These are phyloP conservation scores for Ambrosiella cleistominuta DNA, from an alignment of 2,329 filamentous ascomycete genomes.

Conservation along the genomic window DNA sequence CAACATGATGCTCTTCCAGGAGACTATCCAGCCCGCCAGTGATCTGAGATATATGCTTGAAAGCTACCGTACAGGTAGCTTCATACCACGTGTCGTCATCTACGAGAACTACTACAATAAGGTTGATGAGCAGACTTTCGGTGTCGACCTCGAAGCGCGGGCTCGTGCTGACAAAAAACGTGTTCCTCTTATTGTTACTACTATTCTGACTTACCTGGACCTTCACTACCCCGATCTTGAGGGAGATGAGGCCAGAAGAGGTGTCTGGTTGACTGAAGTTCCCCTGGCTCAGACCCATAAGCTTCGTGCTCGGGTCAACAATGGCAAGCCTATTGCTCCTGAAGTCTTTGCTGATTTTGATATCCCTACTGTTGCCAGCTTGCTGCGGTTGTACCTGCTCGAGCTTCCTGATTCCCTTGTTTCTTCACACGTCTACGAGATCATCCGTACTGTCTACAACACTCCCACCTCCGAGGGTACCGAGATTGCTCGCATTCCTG, in stretches of 20 bases:
- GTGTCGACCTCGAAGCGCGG: slow-evolving; percentile 89
- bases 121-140: slow-evolving; percentile 93
- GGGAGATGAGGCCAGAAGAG: slow-evolving; percentile 79
- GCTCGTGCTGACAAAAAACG: slow-evolving; percentile 89
- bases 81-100: slow-evolving; percentile 72
- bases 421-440: slow-evolving; percentile 95
- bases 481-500: slow-evolving; percentile 65
- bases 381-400: slow-evolving; percentile 84
- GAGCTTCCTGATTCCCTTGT: slow-evolving; percentile 97
- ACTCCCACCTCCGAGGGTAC: slow-evolving; percentile 60
- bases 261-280: slow-evolving; percentile 88
- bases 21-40: slow-evolving; percentile 85
- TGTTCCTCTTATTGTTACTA: slow-evolving; percentile 81
- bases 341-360: slow-evolving; percentile 77
- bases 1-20: slow-evolving; percentile 97
- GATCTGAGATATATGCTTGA: slow-evolving; percentile 89
- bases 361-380: slow-evolving; percentile 80
- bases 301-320: slow-evolving; percentile 67
- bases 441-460: slow-evolving; percentile 90
- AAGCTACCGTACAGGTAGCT: slow-evolving; percentile 90
- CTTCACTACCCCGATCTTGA: slow-evolving; percentile 95
- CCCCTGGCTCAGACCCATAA: slow-evolving; percentile 71
- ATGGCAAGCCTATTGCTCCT: slow-evolving; percentile 59
- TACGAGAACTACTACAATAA: slow-evolving; percentile 99
- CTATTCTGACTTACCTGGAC: slow-evolving; percentile 84